These are phyloP conservation scores for Colletotrichum cuscutae DNA, from an alignment of 2,329 filamentous ascomycete genomes.

Conservation along the genomic window DNA sequence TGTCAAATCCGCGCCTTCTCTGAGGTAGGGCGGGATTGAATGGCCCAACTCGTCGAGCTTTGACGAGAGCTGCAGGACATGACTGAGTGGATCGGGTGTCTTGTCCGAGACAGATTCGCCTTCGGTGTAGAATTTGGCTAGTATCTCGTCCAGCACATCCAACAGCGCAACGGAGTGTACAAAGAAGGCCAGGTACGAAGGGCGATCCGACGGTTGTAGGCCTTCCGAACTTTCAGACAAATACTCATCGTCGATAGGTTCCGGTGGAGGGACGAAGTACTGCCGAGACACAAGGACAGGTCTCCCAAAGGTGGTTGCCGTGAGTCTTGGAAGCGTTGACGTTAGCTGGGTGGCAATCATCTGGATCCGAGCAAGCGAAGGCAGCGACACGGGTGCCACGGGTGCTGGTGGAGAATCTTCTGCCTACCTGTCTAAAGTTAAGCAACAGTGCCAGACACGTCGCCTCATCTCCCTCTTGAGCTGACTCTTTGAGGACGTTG, in stretches of 20 bases:
- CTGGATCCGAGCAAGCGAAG: neutral
- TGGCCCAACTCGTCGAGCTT: neutral
- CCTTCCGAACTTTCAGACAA: constrained; percentile 38
- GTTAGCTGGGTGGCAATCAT: neutral
- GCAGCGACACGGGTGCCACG: neutral
- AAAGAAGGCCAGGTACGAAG: constrained; percentile 40
- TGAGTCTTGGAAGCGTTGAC: constrained; percentile 30
- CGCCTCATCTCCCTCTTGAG: constrained; percentile 42
- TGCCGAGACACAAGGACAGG: constrained; percentile 37
- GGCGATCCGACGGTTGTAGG: constrained; percentile 35
- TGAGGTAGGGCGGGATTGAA: neutral
- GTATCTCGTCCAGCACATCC: constrained; percentile 22
- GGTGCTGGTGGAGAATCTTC: neutral
- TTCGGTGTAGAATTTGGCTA: constrained; percentile 5
- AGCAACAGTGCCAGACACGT: constrained; percentile 44
- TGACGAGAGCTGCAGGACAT: neutral
- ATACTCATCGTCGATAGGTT: constrained; percentile 44
- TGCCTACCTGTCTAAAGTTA: constrained; percentile 41
- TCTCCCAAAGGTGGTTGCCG: constrained; percentile 42
- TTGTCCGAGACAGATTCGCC: neutral
- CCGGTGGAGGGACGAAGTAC: constrained; percentile 35
- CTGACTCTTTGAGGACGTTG: constrained; percentile 30
- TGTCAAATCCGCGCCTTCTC: neutral
- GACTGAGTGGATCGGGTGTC: neutral
- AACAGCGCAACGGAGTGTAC: constrained; percentile 36